Conservation (phyloP, 495 filamentous ascomycete genomes). For the Glonium stellatum region DNA sequence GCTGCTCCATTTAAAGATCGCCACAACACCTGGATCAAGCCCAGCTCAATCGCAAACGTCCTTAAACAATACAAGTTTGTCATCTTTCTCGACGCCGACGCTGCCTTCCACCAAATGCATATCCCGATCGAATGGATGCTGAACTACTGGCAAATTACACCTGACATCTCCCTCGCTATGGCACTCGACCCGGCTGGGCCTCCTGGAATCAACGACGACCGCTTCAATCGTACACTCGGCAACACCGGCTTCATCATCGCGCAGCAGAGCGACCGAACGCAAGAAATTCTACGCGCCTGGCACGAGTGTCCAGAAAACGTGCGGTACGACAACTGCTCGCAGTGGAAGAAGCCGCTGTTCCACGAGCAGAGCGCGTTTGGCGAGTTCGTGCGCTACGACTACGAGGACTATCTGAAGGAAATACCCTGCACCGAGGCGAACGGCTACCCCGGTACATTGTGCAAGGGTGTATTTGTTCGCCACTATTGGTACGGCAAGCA, state of each 20-base stretch:
- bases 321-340: conserved; percentile 32
- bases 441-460: conserved; percentile 20
- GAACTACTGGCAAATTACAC: conserved; percentile 47
- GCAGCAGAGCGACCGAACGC: conserved; percentile 33
- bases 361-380: conserved; percentile 40
- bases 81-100: conserved; percentile 47
- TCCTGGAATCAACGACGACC: conserved; percentile 28
- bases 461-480: conserved; percentile 22
- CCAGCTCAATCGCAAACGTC: conserved; percentile 40
- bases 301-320: conserved; percentile 34
- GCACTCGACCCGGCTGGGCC: conserved; percentile 29
- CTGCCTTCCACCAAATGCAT: conserved; percentile 42
- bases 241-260: conserved; percentile 41
- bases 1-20: conserved; percentile 29
- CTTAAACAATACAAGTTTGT: conserved; percentile 43
- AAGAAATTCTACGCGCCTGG: conserved; percentile 37
- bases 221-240: conserved; percentile 30
- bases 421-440: conserved; percentile 39
- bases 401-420: conserved; percentile 33
- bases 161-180: conserved; percentile 41
- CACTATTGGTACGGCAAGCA: conserved; percentile 29
- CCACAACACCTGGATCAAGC: conserved; percentile 45
- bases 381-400: conserved; percentile 36
- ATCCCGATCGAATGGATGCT: conserved; percentile 50
- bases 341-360: conserved; percentile 33